phyloP scores from a whole-genome alignment of 345 rosid species.

The Hibiscus trionum region DNA sequence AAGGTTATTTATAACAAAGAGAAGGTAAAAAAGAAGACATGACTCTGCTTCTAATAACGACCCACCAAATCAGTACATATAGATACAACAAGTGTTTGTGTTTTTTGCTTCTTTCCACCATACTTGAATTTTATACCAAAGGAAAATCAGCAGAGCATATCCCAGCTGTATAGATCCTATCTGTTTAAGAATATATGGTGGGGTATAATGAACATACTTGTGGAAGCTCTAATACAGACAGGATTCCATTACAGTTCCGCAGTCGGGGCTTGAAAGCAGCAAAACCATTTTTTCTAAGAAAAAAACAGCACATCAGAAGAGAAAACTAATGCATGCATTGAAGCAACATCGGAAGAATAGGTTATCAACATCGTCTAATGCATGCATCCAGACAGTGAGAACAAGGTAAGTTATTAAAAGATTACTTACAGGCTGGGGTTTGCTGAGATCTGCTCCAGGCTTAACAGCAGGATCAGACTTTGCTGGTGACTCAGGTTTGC shows the following conservation, averaged over 20 bases:
- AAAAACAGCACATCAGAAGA: not conserved
- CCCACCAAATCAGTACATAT: conserved; percentile 28
- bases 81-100: conserved; percentile 32
- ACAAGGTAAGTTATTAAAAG: not conserved
- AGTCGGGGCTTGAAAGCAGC: conserved; percentile 23
- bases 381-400: not conserved
- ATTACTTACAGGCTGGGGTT: conserved; percentile 67
- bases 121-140: not conserved
- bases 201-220: conserved; percentile 15
- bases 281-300: conserved; percentile 71
- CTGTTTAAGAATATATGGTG: not conserved
- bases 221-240: conserved; percentile 18
- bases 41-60: conserved; percentile 8
- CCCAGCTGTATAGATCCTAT: not conserved
- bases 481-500: conserved; percentile 48
- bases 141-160: not conserved
- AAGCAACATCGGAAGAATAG: too few species aligned
- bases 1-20: too few species aligned
- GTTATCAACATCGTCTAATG: too few species aligned
- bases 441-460: conserved; percentile 52
- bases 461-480: conserved; percentile 38
- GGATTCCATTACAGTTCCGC: conserved; percentile 49
- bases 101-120: conserved; percentile 13
- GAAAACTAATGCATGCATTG: not conserved
- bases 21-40: not conserved